These are phyloP conservation scores for Sicyos edulis DNA, from an alignment of 306 rosid genomes.

Conservation along the genomic window DNA sequence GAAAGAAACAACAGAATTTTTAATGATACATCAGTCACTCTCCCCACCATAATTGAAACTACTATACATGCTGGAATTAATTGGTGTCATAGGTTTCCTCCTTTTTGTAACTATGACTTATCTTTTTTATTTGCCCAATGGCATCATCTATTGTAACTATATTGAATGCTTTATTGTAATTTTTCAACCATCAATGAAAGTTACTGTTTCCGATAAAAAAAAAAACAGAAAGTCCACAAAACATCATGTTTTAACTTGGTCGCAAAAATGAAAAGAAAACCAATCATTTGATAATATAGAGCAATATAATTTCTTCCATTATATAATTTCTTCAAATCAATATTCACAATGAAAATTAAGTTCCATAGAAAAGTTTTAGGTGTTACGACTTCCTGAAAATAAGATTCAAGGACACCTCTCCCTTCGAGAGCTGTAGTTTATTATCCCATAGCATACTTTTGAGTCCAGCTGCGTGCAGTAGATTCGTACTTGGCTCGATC, in stretches of 20 bases:
- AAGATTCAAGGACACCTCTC: slow-evolving; percentile 24
- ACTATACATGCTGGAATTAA: no score
- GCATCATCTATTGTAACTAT: no score
- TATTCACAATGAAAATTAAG: slow-evolving; percentile 50
- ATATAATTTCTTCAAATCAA: slow-evolving; percentile 23
- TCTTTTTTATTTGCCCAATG: no score
- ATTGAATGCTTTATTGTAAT: no score
- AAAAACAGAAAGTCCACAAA: neutral
- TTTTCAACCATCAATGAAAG: no score
- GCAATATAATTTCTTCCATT: slow-evolving; percentile 29
- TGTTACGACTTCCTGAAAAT: neutral
- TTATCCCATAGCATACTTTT: slow-evolving; percentile 80
- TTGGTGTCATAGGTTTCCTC: no score
- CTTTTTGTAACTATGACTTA: no score
- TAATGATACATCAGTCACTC: no score
- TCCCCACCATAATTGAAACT: no score
- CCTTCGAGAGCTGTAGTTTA: slow-evolving; percentile 20
- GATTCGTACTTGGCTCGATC: slow-evolving; percentile 73
- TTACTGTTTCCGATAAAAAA: no score
- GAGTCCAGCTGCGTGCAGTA: slow-evolving; percentile 97
- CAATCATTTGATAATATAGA: slow-evolving; percentile 27
- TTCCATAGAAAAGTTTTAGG: slow-evolving; percentile 19
- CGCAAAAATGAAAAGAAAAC: slow-evolving; percentile 26
- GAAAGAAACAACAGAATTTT: no score
- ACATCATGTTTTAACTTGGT: neutral